phyloP scores from a whole-genome alignment of 176 grass and related monocot species.

The Lolium perenne region DNA sequence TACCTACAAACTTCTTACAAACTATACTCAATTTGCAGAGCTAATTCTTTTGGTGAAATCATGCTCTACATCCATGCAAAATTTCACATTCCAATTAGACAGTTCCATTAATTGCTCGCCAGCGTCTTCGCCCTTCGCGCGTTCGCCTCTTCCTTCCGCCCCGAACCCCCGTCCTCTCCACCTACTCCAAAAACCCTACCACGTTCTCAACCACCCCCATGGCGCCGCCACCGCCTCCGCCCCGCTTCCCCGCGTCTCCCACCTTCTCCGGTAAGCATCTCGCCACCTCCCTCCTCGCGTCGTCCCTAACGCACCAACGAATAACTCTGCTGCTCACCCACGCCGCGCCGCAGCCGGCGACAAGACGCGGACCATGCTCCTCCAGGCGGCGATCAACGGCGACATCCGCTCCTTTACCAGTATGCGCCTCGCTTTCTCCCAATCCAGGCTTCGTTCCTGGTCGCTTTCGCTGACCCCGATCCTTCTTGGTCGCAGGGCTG shows the following conservation, averaged over 20 bases:
- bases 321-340: neutral
- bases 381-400: neutral
- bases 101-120: neutral
- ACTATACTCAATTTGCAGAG: no score
- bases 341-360: neutral
- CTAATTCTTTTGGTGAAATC: no score
- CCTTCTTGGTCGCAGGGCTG: conserved; percentile 7
- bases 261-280: neutral
- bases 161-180: neutral
- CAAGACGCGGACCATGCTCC: neutral
- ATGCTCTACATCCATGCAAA: no score
- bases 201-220: neutral
- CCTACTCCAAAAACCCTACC: neutral
- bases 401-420: neutral
- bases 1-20: no score
- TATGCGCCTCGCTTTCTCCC: neutral
- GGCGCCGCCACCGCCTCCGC: conserved; percentile 1
- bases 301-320: neutral
- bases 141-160: neutral
- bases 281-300: neutral
- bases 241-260: neutral
- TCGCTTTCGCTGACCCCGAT: neutral
- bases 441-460: neutral
- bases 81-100: neutral
- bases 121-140: neutral